Evolutionary conservation across 2,329 filamentous ascomycete genomes (phyloP), one percentile per base, ranked within the genome.

Genomic region (Coleophoma cylindrospora): DNA sequence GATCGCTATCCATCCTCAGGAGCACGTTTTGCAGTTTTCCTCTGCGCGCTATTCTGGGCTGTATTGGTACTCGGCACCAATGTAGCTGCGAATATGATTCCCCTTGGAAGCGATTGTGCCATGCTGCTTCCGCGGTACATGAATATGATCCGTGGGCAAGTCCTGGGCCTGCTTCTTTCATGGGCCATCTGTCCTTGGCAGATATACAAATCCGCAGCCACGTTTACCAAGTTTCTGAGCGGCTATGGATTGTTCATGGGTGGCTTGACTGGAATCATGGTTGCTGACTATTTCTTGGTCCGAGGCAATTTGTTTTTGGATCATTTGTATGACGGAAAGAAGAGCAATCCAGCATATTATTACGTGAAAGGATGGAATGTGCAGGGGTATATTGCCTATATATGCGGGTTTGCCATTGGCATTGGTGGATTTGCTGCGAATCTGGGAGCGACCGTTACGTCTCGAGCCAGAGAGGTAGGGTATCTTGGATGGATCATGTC

Each of bases 261-360:
- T 14, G 17, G 48, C n/a, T 22, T 57, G 4, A 43, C 44, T 37
- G 47, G 47, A 9, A 46, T 52, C 15, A 52, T 52, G 50, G 40
- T 52, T 45, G 65, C 4, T 53, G 54, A 62, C 64, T 71, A 51
- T 64, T 59, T 45, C 53, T 58, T 49, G 61, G 70, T 55, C 43
- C 60, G 47, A 45, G 64, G 47, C 50, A 68, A 66, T 49, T 45
- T 65, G 14, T 62, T 63, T 43, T 41, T 61, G 13, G 48, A 47
- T 15, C 56, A 53, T 27, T 55, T 66, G 1, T 66, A 62, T 49
- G 57, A 64, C 40, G 57, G 57, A 4, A 55, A 38, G 5, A 50
- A 48, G 10, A 46, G 45, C 13, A 65, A 66, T 52, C 50, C 45
- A 27, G 56, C 61, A 45, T 66, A 66, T 47, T 59, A 57, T 40